Evolutionary conservation across 352 stramenopile species (phyloP), one percentile per base, ranked within the genome.

Genomic region (Detonula confervacea): DNA sequence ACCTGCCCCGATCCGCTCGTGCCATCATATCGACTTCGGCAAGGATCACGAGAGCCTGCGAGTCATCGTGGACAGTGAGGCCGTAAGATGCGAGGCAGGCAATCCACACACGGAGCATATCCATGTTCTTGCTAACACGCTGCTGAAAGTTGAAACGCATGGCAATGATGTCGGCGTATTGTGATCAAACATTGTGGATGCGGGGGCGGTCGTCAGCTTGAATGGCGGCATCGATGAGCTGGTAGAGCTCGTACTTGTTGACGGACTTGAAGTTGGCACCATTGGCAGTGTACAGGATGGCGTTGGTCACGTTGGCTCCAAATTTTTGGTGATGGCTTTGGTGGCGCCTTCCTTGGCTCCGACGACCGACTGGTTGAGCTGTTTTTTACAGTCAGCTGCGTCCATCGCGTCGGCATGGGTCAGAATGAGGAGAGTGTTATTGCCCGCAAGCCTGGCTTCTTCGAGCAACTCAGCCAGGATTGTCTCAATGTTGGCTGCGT

Each of bases 291-390:
- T 25, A 18, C 18, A 74, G 37, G 18, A 74, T n/a, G n/a, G n/a
- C n/a, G n/a, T n/a, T n/a, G n/a, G n/a, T n/a, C n/a, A n/a, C n/a
- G n/a, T 60, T 33, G 7, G 12, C 9, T 11, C 59, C 69, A 6
- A 78, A 25, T 35, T 54, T 39, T 7, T 18, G 25, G 42, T 39
- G 47, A 70, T 63, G 42, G 59, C 69, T 20, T 78, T 59, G n/a
- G 51, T 30, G 29, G 30, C 25, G 11, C 57, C 69, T 66, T 72
- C 61, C 29, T 78, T 78, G n/a, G n/a, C n/a, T n/a, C n/a, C n/a
- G n/a, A n/a, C n/a, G n/a, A n/a, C n/a, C n/a, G n/a, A n/a, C n/a
- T n/a, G n/a, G n/a, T n/a, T n/a, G n/a, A n/a, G n/a, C n/a, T n/a
- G n/a, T n/a, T n/a, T n/a, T n/a, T n/a, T n/a, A n/a, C n/a, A n/a